These are phyloP conservation scores for Monosporascus ibericus DNA, from an alignment of 2,329 filamentous ascomycete species.

Conservation along the genomic window DNA sequence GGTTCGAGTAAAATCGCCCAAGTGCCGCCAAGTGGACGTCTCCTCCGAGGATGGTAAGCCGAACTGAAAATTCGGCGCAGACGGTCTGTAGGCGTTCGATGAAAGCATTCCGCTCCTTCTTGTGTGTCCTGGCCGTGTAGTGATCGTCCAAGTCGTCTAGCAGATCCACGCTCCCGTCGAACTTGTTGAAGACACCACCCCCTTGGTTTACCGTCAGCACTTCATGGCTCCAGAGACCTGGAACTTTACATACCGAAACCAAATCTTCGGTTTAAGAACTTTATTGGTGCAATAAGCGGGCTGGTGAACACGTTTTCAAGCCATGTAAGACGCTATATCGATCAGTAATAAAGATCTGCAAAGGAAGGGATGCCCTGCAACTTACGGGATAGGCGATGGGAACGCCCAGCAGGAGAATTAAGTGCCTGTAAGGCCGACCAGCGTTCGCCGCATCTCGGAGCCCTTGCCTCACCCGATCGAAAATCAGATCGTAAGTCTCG, in stretches of 20 bases:
- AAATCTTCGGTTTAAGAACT: slow-evolving; percentile 84
- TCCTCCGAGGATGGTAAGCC: slow-evolving; percentile 86
- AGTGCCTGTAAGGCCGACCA: slow-evolving; percentile 76
- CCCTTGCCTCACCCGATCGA: slow-evolving; percentile 68
- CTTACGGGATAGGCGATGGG: slow-evolving; percentile 75
- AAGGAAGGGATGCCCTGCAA: slow-evolving; percentile 33
- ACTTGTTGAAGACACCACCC: slow-evolving; percentile 84
- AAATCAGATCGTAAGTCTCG: slow-evolving; percentile 80
- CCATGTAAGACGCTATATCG: slow-evolving; percentile 76
- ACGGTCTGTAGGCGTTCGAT: slow-evolving; percentile 78
- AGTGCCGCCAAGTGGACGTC: slow-evolving; percentile 91
- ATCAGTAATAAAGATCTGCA: slow-evolving; percentile 3
- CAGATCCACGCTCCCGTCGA: slow-evolving; percentile 89
- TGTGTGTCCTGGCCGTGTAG: slow-evolving; percentile 89
- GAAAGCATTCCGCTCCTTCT: slow-evolving; percentile 73
- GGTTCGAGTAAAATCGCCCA: slow-evolving; percentile 91
- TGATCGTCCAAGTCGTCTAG: slow-evolving; percentile 93
- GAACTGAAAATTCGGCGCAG: slow-evolving; percentile 78
- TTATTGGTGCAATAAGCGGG: slow-evolving; percentile 81
- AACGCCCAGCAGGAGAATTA: slow-evolving; percentile 83
- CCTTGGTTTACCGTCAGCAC: slow-evolving; percentile 32
- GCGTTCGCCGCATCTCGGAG: slow-evolving; percentile 59
- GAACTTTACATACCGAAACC: slow-evolving; percentile 52
- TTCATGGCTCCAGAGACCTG: neutral
- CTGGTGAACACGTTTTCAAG: slow-evolving; percentile 86